Conservation (phyloP, 1,139 yeast species). For the Zygoascus meyerae region DNA sequence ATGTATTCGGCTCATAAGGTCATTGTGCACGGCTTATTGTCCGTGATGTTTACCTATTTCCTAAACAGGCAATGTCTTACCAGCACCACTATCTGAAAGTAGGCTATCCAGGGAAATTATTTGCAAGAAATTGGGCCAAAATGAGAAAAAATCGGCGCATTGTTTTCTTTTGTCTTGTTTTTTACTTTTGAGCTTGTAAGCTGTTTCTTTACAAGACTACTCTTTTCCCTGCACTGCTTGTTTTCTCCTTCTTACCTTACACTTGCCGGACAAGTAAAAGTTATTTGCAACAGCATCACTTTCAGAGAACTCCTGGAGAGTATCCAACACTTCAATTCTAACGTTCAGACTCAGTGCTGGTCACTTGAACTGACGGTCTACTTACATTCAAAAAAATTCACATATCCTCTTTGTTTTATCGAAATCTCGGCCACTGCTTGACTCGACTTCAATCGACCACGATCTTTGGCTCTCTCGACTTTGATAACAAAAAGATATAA, state of each 20-base stretch:
- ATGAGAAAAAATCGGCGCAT: background rate
- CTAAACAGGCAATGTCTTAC: slow-evolving; percentile 6
- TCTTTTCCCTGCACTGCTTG: background rate
- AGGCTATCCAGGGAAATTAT: background rate
- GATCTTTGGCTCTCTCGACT: background rate
- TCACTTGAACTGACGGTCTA: slow-evolving; percentile 7
- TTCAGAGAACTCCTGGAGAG: slow-evolving; percentile 25
- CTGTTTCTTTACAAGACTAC: slow-evolving; percentile 12
- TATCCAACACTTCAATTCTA: slow-evolving; percentile 8
- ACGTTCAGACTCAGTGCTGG: slow-evolving; percentile 11
- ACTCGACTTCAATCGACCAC: slow-evolving; percentile 1
- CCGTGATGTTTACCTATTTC: slow-evolving; percentile 8
- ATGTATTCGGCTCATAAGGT: background rate
- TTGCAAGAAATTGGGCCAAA: background rate
- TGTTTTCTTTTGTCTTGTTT: background rate
- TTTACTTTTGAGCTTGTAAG: slow-evolving; percentile 9
- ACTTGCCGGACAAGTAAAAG: slow-evolving; percentile 28
- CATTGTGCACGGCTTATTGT: slow-evolving; percentile 1
- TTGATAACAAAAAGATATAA: slow-evolving; percentile 1
- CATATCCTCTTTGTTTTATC: background rate
- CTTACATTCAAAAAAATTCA: background rate
- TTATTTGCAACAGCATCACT: slow-evolving; percentile 6
- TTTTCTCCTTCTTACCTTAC: slow-evolving; percentile 11
- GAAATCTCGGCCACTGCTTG: background rate
- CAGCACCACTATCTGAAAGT: background rate